Percentiles rank a stretch among this genome's conserved stretches.
These are phyloP conservation scores for Globisporangium takayamanum DNA, from an alignment of 352 stramenopile species.

Conservation along the genomic window DNA sequence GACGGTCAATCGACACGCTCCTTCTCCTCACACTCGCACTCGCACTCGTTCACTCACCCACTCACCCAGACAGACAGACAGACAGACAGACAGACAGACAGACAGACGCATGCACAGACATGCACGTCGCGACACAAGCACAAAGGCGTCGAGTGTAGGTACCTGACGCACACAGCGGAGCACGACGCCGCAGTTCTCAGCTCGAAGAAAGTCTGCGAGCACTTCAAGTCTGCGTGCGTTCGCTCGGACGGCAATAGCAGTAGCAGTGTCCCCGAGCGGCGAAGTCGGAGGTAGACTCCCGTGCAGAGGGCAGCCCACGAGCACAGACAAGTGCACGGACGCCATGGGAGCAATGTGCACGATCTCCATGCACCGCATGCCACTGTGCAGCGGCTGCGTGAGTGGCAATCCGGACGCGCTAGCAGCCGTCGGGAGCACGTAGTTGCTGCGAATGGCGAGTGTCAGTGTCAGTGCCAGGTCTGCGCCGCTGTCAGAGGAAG, in stretches of 20 bases:
- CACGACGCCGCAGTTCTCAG: constrained; percentile 12
- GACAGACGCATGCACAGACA: no score
- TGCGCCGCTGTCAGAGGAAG: not conserved
- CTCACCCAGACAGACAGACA: no score
- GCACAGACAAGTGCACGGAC: constrained; percentile 27
- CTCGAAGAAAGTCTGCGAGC: constrained; percentile 13
- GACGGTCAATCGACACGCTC: not conserved
- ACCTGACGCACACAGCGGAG: constrained; percentile 13
- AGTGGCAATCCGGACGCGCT: constrained; percentile 4
- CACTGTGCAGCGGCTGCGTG: constrained; percentile 16
- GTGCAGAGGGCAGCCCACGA: constrained; percentile 35
- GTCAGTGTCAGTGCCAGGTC: not conserved
- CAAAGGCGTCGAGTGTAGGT: not conserved
- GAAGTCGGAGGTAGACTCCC: constrained; percentile 2
- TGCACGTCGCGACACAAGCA: no score
- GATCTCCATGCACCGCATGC: constrained; percentile 16
- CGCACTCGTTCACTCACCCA: no score
- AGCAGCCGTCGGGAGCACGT: constrained; percentile 8
- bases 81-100: no score
- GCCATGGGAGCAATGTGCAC: constrained; percentile 27
- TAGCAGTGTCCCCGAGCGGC: not conserved
- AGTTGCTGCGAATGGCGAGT: constrained; percentile 22
- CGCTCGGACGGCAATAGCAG: not conserved
- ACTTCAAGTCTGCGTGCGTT: constrained; percentile 12
- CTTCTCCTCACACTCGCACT: not conserved